Percentiles rank a stretch among this genome's conserved stretches.
These are phyloP conservation scores for Russula griseocarnosa DNA, from an alignment of 768 basidiomycete species.

Conservation along the genomic window DNA sequence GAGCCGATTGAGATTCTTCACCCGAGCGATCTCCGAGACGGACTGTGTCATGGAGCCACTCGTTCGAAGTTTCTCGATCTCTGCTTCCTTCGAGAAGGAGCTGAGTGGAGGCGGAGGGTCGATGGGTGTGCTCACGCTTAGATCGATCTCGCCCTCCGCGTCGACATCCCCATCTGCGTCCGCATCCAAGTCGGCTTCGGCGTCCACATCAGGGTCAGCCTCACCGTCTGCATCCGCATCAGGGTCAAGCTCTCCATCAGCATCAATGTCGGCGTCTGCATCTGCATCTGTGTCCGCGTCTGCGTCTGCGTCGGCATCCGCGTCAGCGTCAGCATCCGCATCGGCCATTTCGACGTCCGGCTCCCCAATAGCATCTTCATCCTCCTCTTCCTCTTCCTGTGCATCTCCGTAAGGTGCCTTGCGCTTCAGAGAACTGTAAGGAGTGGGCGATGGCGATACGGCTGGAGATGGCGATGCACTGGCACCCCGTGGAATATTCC, in stretches of 20 bases:
- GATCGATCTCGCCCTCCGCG: conserved; percentile 66
- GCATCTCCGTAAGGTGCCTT: conserved; percentile 60
- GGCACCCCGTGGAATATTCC: conserved; percentile 30
- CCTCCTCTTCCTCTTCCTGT: conserved; percentile 58
- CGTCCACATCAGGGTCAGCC: conserved; percentile 47
- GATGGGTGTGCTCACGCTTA: conserved; percentile 49
- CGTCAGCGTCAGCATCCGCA: conserved; percentile 59
- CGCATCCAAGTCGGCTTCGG: conserved; percentile 43
- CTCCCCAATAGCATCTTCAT: conserved; percentile 36
- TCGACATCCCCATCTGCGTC: conserved; percentile 64
- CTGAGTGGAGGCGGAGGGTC: conserved; percentile 50
- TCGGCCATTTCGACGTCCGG: conserved; percentile 41
- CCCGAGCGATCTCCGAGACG: conserved; percentile 94
- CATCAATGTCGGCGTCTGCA: conserved; percentile 27
- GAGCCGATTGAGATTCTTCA: conserved; percentile 95
- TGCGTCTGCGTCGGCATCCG: conserved; percentile 31
- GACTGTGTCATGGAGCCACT: conserved; percentile 99
- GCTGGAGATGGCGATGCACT: conserved; percentile 30
- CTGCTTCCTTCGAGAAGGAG: conserved; percentile 92
- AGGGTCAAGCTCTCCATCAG: conserved; percentile 30
- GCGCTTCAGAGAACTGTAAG: conserved; percentile 58
- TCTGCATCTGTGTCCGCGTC: conserved; percentile 43
- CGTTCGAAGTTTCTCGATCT: conserved; percentile 96
- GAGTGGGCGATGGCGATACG: conserved; percentile 56
- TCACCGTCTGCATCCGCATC: conserved; percentile 56